A percentile compares a stretch with the other conserved stretches of the same genome.
Evolutionary conservation across 2,329 filamentous ascomycete genomes (phyloP).

Genomic region (Colletotrichum godetiae): DNA sequence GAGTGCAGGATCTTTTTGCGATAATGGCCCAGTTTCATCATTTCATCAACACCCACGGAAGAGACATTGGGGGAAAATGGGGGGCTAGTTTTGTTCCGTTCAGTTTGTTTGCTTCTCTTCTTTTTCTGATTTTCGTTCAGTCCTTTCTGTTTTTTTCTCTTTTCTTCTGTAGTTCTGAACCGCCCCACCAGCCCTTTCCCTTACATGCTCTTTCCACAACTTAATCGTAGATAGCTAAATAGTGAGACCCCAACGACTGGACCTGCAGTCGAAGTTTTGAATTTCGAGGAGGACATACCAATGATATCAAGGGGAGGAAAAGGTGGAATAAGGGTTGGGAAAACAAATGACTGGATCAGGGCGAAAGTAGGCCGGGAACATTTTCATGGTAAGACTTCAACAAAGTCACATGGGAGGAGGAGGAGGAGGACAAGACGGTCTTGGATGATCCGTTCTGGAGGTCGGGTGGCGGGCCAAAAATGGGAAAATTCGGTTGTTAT

Average conservation of each 20-base stretch:
- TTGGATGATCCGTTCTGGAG: not conserved
- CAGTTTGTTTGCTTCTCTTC: not conserved
- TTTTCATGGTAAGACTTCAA: not conserved
- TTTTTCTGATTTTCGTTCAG: slow-evolving; percentile 2
- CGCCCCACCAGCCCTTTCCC: not conserved
- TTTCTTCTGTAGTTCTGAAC: not conserved
- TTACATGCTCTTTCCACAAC: not conserved
- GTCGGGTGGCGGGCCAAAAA: not conserved
- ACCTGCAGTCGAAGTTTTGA: not conserved
- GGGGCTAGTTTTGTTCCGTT: not conserved
- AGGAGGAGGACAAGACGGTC: not conserved
- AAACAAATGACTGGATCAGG: not conserved
- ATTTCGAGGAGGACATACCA: slow-evolving; percentile 35
- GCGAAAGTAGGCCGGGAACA: not conserved
- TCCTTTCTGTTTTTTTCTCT: slow-evolving; percentile 2
- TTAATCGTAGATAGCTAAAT: slow-evolving; percentile 36
- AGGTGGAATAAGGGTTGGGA: slow-evolving; percentile 15
- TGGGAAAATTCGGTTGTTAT: slow-evolving; percentile 1
- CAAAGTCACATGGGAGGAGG: not conserved
- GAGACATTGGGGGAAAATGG: slow-evolving; percentile 6
- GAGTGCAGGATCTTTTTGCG: not conserved
- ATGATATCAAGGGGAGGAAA: slow-evolving; percentile 36
- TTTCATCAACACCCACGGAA: slow-evolving; percentile 9
- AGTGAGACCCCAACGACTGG: not conserved
- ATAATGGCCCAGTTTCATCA: slow-evolving; percentile 9